Evolutionary conservation across 2,329 filamentous ascomycete species (phyloP).

Genomic region (Talaromyces amestolkiae): DNA sequence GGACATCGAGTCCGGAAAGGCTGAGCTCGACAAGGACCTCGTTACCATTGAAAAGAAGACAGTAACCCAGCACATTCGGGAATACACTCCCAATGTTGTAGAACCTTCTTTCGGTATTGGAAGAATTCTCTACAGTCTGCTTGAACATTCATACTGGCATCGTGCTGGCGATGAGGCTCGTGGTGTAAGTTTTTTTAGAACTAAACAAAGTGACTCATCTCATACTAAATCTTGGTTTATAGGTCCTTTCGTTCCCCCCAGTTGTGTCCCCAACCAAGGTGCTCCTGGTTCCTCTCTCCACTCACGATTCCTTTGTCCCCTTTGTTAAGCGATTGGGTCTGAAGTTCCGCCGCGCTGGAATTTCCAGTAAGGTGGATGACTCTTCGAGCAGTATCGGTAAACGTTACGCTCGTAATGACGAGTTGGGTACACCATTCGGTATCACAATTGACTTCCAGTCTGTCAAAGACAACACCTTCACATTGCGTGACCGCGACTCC

Average conservation of each 20-base stretch:
- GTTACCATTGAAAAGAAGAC: slow-evolving; percentile 82
- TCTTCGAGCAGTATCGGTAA: slow-evolving; percentile 91
- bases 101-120: slow-evolving; percentile 98
- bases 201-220: background rate
- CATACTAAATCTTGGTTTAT: slow-evolving; percentile 18
- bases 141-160: slow-evolving; percentile 95
- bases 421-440: slow-evolving; percentile 89
- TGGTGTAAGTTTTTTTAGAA: slow-evolving; percentile 62
- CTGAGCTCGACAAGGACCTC: slow-evolving; percentile 74
- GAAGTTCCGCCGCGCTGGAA: slow-evolving; percentile 70
- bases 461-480: slow-evolving; percentile 79
- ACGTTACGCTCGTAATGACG: slow-evolving; percentile 91
- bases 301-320: slow-evolving; percentile 77
- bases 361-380: slow-evolving; percentile 85
- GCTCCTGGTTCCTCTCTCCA: slow-evolving; percentile 83
- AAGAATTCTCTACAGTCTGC: slow-evolving; percentile 85
- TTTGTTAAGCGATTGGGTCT: slow-evolving; percentile 69
- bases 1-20: slow-evolving; percentile 65
- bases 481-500: slow-evolving; percentile 83
- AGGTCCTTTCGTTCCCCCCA: slow-evolving; percentile 72
- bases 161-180: slow-evolving; percentile 80
- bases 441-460: slow-evolving; percentile 97
- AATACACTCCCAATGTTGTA: slow-evolving; percentile 93
- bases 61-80: slow-evolving; percentile 76
- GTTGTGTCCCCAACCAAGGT: slow-evolving; percentile 92